Conservation (phyloP, 1,284 basidiomycete species). For the Earliella scabrosa region DNA sequence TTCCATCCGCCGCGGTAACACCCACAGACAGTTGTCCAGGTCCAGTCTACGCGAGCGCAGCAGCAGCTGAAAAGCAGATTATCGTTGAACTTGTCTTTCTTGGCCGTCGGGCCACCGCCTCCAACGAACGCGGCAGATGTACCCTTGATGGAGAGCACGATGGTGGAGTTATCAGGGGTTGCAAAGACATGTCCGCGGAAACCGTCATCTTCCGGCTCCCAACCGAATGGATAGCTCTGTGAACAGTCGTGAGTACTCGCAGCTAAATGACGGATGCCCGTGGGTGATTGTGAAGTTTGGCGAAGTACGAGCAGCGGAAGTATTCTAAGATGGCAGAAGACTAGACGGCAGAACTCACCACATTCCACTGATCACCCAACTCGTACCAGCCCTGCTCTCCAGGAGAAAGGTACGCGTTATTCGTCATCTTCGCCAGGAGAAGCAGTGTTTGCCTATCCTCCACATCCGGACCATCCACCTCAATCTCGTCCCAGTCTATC, state of each 20-base stretch:
- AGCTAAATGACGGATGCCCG: neutral
- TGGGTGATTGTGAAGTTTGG: neutral
- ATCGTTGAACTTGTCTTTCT: constrained; percentile 94
- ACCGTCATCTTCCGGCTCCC: constrained; percentile 88
- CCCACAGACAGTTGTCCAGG: constrained; percentile 94
- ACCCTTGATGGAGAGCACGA: constrained; percentile 94
- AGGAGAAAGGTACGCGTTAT: constrained; percentile 82
- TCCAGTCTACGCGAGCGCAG: constrained; percentile 93
- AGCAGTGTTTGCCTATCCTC: constrained; percentile 79
- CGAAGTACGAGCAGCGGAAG: neutral
- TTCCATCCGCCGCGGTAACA: constrained; percentile 86
- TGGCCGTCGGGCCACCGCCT: constrained; percentile 82
- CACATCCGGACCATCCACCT: constrained; percentile 70
- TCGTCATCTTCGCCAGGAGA: constrained; percentile 92
- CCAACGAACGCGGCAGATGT: constrained; percentile 85
- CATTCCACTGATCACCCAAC: constrained; percentile 65
- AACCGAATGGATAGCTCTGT: constrained; percentile 88
- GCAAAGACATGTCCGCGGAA: constrained; percentile 93
- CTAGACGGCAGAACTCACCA: constrained; percentile 58
- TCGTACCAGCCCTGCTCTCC: constrained; percentile 80
- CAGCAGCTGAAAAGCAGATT: constrained; percentile 98
- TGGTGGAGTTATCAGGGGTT: constrained; percentile 81
- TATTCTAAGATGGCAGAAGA: too few relatives aligned
- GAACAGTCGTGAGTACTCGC: neutral
- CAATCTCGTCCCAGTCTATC: constrained; percentile 66